Percentiles rank a stretch among this genome's conserved stretches.
Evolutionary conservation across 2,329 filamentous ascomycete species (phyloP).

Genomic region (Knoxdaviesia capensis): DNA sequence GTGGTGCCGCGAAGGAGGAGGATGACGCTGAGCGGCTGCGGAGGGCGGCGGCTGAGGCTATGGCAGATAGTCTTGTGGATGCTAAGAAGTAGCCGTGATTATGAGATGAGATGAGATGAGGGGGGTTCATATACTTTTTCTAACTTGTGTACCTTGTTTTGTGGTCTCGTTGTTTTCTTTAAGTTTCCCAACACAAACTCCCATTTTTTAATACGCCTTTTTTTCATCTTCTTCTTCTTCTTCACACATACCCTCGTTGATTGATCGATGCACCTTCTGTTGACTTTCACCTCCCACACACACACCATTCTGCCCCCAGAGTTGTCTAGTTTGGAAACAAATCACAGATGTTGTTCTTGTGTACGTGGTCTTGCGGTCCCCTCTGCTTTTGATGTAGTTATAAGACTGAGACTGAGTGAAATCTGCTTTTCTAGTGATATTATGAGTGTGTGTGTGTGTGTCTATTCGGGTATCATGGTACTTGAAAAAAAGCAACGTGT

Average conservation of each 20-base stretch:
- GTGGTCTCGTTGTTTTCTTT: background rate
- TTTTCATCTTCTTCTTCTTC: background rate
- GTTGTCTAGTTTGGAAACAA: too few species aligned
- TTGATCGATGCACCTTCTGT: background rate
- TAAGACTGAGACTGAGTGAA: too few species aligned
- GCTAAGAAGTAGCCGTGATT: slow-evolving; percentile 10
- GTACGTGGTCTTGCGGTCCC: background rate
- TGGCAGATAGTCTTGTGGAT: slow-evolving; percentile 33
- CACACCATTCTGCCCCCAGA: too few species aligned
- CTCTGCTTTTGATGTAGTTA: too few species aligned
- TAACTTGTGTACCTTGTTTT: background rate
- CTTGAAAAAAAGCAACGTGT: too few species aligned
- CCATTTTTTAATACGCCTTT: background rate
- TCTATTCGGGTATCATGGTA: too few species aligned
- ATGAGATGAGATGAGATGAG: background rate
- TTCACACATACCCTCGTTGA: background rate
- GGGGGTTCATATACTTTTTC: too few species aligned
- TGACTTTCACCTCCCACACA: background rate
- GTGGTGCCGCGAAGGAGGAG: slow-evolving; percentile 17
- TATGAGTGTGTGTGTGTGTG: too few species aligned
- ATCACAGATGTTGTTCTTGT: background rate
- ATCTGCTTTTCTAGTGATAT: too few species aligned
- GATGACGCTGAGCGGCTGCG: slow-evolving; percentile 42
- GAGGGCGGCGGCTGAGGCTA: slow-evolving; percentile 42
- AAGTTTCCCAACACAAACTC: background rate